Conservation (phyloP, 2,329 filamentous ascomycete species). For the Penicillium sp. region DNA sequence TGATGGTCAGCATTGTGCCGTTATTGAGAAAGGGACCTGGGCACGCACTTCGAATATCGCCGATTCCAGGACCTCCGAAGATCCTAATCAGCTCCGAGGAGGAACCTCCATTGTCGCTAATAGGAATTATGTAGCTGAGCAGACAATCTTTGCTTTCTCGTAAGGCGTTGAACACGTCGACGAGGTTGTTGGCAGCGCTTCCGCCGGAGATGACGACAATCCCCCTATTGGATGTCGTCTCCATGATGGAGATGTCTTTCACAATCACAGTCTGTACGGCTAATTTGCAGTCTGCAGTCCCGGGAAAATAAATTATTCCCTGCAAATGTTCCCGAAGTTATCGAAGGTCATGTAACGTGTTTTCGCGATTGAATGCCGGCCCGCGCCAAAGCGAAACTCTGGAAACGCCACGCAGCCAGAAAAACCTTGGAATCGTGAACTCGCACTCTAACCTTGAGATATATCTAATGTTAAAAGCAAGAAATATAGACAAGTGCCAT, state of each 20-base stretch:
- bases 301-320: neutral
- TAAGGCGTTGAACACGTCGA: constrained; percentile 75
- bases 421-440: neutral
- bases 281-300: neutral
- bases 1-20: constrained; percentile 3
- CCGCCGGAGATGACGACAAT: constrained; percentile 88
- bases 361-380: neutral
- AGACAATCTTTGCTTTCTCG: constrained; percentile 60
- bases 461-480: no score
- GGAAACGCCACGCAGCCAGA: constrained; percentile 12
- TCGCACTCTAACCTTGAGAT: neutral
- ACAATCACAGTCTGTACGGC: neutral
- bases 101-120: constrained; percentile 92
- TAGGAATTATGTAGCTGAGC: constrained; percentile 84
- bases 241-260: constrained; percentile 2
- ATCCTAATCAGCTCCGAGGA: constrained; percentile 91
- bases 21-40: neutral
- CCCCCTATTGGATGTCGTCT: constrained; percentile 39
- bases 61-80: constrained; percentile 84
- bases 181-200: constrained; percentile 88
- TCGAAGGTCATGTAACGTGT: neutral
- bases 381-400: neutral
- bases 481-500: no score
- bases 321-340: neutral
- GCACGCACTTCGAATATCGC: constrained; percentile 66